Evolutionary conservation across 2,329 filamentous ascomycete species (phyloP), one percentile per base, ranked within the genome.

Genomic region (Pseudocercospora fijiensis): DNA sequence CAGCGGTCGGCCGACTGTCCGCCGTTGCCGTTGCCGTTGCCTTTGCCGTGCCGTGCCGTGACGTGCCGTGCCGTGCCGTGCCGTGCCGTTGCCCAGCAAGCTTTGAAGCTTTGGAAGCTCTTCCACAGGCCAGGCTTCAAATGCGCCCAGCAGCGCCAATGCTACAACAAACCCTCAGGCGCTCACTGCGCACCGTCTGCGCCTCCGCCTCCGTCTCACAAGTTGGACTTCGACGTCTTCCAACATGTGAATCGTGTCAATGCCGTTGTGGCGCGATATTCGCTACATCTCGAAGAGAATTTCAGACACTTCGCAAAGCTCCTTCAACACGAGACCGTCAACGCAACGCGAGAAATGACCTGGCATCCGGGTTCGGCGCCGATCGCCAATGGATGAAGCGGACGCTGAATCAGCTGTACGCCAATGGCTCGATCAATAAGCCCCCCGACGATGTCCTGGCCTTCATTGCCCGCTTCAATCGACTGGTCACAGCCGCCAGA

Each of bases 121-220:
- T 37, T 16, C 33, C 33, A 37, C 33, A 33, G 10, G 33, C 33
- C 33, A 37, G n/a, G n/a, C 33, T 37, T 37, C 11, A 4, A 37
- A 37, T 16, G 4, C 16, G 30, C 11, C 6, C 37, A 41, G 37
- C 8, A 49, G 13, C 9, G 13, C 11, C 60, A 26, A 71, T 71
- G 67, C 62, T 71, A 24, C 69, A 65, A 41, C 66, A 65, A 10
- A 58, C 57, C 18, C 55, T 67, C 22, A 51, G 26, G 41, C 67
- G 62, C n/a, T 58, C 65, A n/a, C 43, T 62, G 11, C 55, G 58
- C 37, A n/a, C 26, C 22, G 16, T n/a, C 8, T 47, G 41, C n/a
- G n/a, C n/a, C n/a, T n/a, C n/a, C n/a, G n/a, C n/a, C n/a, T n/a
- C n/a, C n/a, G n/a, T n/a, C 37, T 41, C 37, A n/a, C 62, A 18